Base-by-base conservation (phyloP, 1,284 basidiomycete genomes). In the Ceratobasidium papillatum region DNA sequence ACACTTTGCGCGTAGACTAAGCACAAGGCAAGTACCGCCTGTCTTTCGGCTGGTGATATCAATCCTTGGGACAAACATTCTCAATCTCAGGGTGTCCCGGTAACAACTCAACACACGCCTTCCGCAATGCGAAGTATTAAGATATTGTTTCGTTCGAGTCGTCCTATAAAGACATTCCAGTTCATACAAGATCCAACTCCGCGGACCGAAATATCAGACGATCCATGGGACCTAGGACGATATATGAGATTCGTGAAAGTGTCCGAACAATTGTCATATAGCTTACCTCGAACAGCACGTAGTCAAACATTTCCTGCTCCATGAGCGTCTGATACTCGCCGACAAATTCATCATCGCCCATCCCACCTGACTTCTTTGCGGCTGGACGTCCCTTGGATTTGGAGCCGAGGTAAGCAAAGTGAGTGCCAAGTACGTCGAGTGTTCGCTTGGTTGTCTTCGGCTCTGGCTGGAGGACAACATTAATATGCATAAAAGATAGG, bases 291-390 rank as follows among this genome's bases (percentile, higher is more conserved):
- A 91, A 96, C 80, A 97, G 81, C 52, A 97, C 94, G 80, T 97
- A 98, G 83, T 96, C 94, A 81, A 92, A 95, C 82, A 93, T 94
- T 82, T 98, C 96, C 81, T 96, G 93, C 80, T 98, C 96, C 87
- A 98, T 89, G 51, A 98, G 84, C 30, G 89, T 88, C 81, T 95
- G 93, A 81, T 94, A 98, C 82, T 98, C 96, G 77, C 95, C 95
- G 14, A 88, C 86, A 74, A 94, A 89, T 45, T 93, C 91, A 12
- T 91, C 90, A 41, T 85, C 75, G 45, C 45, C 58, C 36, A 78
- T 80, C 1, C 80, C 81, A 59, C 82, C 82, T n/a, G 80, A 82
- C 71, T 84, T 83, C 75, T 83, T 84, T 25, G 77, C 72, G 75
- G 81, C 79, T 82, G 84, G 77, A 82, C 82, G 80, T 86, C 86